phyloP scores from a whole-genome alignment of 192 early-diverging fungal genomes.

The Gaertneriomyces semiglobifer region DNA sequence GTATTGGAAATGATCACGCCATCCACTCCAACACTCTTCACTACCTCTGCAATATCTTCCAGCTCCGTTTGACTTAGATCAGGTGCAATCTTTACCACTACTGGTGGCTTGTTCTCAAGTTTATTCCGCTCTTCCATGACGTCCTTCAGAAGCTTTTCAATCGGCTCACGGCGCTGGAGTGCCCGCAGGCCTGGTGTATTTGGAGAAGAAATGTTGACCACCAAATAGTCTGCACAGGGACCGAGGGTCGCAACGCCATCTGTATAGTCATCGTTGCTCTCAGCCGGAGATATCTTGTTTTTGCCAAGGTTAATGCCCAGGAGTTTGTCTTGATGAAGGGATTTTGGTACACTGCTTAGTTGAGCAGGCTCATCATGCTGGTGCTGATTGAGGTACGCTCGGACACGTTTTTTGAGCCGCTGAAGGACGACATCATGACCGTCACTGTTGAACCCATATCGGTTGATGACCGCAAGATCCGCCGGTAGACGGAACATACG shows the following conservation, averaged over 20 bases:
- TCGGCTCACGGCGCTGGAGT: conserved; percentile 65
- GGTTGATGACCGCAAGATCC: conserved; percentile 78
- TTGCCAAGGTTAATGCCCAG: conserved; percentile 88
- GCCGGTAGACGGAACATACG: conserved; percentile 78
- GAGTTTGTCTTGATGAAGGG: conserved; percentile 56
- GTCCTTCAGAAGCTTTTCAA: conserved; percentile 65
- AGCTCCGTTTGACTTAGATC: conserved; percentile 74
- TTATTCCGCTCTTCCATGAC: conserved; percentile 43
- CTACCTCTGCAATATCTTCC: conserved; percentile 74
- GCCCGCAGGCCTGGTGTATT: conserved; percentile 81
- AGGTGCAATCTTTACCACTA: conserved; percentile 89
- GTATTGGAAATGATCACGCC: conserved; percentile 90
- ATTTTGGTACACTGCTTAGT: conserved; percentile 22
- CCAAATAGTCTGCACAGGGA: conserved; percentile 80
- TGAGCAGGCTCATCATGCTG: not conserved
- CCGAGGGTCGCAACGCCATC: conserved; percentile 69
- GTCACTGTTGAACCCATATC: conserved; percentile 86
- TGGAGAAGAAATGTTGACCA: conserved; percentile 85
- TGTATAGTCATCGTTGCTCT: conserved; percentile 78
- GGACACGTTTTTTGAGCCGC: conserved; percentile 70
- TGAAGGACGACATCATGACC: conserved; percentile 62
- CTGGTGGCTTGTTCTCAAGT: conserved; percentile 57
- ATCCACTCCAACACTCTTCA: conserved; percentile 67
- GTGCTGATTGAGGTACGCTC: conserved; percentile 37
- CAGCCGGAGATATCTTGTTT: conserved; percentile 70